phyloP scores from a whole-genome alignment of 2,329 filamentous ascomycete genomes.

The Herpotrichia juniperi region DNA sequence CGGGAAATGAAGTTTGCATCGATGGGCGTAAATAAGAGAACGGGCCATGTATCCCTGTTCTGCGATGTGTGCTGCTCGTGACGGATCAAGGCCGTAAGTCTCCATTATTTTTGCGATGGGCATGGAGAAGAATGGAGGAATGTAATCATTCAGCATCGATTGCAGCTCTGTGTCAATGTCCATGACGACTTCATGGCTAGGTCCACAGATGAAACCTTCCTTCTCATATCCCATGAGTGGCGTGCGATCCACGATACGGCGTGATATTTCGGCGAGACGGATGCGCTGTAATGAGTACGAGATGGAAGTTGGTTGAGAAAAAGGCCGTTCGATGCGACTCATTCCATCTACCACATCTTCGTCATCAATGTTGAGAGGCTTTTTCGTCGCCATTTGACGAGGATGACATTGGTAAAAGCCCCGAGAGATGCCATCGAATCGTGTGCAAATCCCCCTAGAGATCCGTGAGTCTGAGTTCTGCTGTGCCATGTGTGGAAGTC shows the following conservation, averaged over 20 bases:
- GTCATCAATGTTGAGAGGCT: conserved; percentile 46
- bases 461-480: background rate
- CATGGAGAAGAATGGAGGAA: conserved; percentile 45
- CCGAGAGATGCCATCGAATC: conserved; percentile 40
- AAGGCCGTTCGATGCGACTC: conserved; percentile 15
- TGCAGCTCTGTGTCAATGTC: conserved; percentile 36
- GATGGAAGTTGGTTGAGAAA: conserved; percentile 44
- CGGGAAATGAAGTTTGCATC: conserved; percentile 42
- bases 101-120: conserved; percentile 3
- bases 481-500: background rate
- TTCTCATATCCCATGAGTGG: conserved; percentile 20
- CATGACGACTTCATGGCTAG: conserved; percentile 39
- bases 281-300: conserved; percentile 47
- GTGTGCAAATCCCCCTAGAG: conserved; percentile 33
- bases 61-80: conserved; percentile 15
- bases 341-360: conserved; percentile 40
- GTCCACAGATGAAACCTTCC: conserved; percentile 14
- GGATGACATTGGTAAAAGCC: conserved; percentile 47
- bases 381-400: conserved; percentile 46
- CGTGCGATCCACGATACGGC: conserved; percentile 43
- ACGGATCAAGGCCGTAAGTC: conserved; percentile 9
- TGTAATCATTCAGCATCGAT: conserved; percentile 25
- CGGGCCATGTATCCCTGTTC: conserved; percentile 45
- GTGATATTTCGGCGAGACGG: conserved; percentile 43
- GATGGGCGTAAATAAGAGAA: conserved; percentile 42